A percentile compares a stretch with the other conserved stretches of the same genome.
Evolutionary conservation across 2,329 filamentous ascomycete genomes (phyloP).

Genomic region (Penicillium fuscoglaucum): DNA sequence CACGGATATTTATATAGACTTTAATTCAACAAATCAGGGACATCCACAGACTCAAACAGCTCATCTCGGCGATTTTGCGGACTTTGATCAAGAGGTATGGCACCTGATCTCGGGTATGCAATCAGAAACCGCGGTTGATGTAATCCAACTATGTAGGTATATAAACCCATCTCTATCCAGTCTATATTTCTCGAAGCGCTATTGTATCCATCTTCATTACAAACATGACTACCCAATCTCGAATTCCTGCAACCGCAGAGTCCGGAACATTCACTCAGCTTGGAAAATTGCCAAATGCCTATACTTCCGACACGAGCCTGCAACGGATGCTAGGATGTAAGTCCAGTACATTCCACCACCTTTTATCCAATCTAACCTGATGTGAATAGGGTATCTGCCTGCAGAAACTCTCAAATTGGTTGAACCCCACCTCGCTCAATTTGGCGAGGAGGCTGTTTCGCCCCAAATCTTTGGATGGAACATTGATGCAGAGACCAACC

Average conservation of each 20-base stretch:
- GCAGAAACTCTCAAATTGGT: neutral
- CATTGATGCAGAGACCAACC: slow-evolving; percentile 25
- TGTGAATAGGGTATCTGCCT: neutral
- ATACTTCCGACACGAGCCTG: neutral
- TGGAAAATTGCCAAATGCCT: neutral
- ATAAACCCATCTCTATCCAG: too few species aligned
- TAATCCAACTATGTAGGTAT: too few species aligned
- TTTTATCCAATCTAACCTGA: neutral
- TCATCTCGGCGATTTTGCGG: too few species aligned
- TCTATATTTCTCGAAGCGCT: too few species aligned
- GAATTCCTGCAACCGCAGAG: neutral
- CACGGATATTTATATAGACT: too few species aligned
- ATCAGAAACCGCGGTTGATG: too few species aligned
- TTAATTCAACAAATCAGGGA: too few species aligned
- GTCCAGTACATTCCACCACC: neutral
- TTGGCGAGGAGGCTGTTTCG: neutral
- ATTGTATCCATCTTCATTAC: neutral
- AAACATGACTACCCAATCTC: neutral
- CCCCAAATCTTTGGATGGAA: neutral
- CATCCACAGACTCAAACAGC: too few species aligned
- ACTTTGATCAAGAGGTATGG: too few species aligned
- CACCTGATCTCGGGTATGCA: too few species aligned
- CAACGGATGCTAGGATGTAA: neutral
- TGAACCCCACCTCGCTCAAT: neutral
- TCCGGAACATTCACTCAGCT: neutral